These are phyloP conservation scores for Schizosaccharomyces lindneri DNA, from an alignment of 805 yeast genomes.

Conservation along the genomic window DNA sequence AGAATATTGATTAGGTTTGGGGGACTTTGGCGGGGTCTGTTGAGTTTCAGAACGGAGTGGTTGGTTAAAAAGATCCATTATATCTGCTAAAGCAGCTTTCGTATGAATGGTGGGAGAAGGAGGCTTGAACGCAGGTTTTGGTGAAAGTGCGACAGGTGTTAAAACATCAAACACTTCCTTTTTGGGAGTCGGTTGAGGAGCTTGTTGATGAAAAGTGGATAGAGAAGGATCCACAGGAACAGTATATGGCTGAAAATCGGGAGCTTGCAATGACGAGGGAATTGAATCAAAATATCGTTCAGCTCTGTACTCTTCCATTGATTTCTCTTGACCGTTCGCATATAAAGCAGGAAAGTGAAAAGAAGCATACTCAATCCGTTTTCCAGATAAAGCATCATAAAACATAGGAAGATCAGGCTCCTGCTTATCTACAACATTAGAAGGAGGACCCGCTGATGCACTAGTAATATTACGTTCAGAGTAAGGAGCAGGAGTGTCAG, in stretches of 20 bases:
- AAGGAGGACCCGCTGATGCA: not conserved
- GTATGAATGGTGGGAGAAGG: slow-evolving; percentile 2
- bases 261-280: not conserved
- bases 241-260: not conserved
- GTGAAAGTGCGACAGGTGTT: not conserved
- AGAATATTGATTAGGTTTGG: not conserved
- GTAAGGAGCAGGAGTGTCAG: not conserved
- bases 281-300: not conserved
- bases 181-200: not conserved
- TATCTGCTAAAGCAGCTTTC: slow-evolving; percentile 2
- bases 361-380: slow-evolving; percentile 9
- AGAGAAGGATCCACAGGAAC: not conserved
- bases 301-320: slow-evolving; percentile 44
- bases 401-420: not conserved
- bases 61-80: slow-evolving; percentile 1
- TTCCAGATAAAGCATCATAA: not conserved
- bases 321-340: slow-evolving; percentile 24
- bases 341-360: slow-evolving; percentile 8
- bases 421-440: not conserved
- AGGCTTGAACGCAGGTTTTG: not conserved
- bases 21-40: not conserved
- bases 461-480: not conserved
- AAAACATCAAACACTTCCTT: not conserved
- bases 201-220: not conserved
- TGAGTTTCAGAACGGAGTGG: not conserved